These are phyloP conservation scores for Nasturtium officinale DNA, from an alignment of 345 rosid genomes.

Conservation along the genomic window DNA sequence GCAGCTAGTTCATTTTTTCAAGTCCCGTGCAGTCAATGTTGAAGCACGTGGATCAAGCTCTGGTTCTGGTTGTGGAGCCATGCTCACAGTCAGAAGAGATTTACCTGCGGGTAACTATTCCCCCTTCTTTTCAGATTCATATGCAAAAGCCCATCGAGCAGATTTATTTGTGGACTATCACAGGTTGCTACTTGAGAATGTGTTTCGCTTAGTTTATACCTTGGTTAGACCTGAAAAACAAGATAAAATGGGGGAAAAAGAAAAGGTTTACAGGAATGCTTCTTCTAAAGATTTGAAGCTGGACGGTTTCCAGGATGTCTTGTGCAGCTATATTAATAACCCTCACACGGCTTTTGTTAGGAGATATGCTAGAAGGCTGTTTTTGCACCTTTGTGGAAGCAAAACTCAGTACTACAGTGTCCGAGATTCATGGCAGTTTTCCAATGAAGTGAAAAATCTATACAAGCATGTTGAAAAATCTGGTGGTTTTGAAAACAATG, in stretches of 20 bases:
- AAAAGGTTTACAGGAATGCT: slow-evolving; percentile 62
- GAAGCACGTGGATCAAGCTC: slow-evolving; percentile 67
- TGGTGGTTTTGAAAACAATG: slow-evolving; percentile 82
- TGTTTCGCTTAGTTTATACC: slow-evolving; percentile 84
- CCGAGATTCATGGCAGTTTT: slow-evolving; percentile 95
- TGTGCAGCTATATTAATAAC: slow-evolving; percentile 95
- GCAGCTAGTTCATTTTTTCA: slow-evolving; percentile 85
- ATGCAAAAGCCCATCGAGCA: slow-evolving; percentile 84
- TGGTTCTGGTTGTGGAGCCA: slow-evolving; percentile 95
- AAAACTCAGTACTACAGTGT: slow-evolving; percentile 94
- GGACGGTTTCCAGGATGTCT: slow-evolving; percentile 95
- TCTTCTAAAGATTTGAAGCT: slow-evolving; percentile 85
- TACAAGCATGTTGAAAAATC: slow-evolving; percentile 89
- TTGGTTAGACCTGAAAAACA: slow-evolving; percentile 98
- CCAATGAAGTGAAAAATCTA: slow-evolving; percentile 80
- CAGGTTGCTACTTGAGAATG: slow-evolving; percentile 87
- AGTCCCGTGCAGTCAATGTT: slow-evolving; percentile 63
- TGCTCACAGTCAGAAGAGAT: slow-evolving; percentile 86
- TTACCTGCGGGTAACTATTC: slow-evolving; percentile 91
- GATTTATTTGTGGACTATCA: slow-evolving; percentile 93
- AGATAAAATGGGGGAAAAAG: slow-evolving; percentile 91
- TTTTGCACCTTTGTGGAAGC: slow-evolving; percentile 95
- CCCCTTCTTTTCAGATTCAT: slow-evolving; percentile 98
- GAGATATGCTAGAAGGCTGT: slow-evolving; percentile 97
- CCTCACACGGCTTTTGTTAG: slow-evolving; percentile 92